Evolutionary conservation across 495 filamentous ascomycete genomes (phyloP).

Genomic region (Paragyromitra xinjiangensis): DNA sequence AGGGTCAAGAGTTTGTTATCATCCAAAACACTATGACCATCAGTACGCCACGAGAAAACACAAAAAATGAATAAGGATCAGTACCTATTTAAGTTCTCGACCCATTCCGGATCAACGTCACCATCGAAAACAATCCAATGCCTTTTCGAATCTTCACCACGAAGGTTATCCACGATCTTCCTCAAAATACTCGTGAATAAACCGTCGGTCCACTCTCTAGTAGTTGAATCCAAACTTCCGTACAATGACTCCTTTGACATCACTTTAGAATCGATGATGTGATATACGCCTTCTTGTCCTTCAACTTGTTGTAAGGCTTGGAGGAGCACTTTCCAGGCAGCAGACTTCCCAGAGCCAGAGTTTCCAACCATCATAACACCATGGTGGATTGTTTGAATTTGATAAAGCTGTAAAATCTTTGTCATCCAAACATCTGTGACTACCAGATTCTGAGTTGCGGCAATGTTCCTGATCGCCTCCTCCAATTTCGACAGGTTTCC

Average conservation of each 20-base stretch:
- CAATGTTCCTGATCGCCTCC: slow-evolving; percentile 81
- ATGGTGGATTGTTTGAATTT: slow-evolving; percentile 97
- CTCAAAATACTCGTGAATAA: slow-evolving; percentile 96
- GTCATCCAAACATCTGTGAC: slow-evolving; percentile 95
- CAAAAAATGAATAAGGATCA: background rate
- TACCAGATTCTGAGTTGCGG: slow-evolving; percentile 80
- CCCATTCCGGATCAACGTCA: slow-evolving; percentile 98
- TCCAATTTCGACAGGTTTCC: slow-evolving; percentile 82
- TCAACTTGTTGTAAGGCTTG: slow-evolving; percentile 91
- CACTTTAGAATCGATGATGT: slow-evolving; percentile 98
- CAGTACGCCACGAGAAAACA: slow-evolving; percentile 17
- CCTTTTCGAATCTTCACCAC: slow-evolving; percentile 92
- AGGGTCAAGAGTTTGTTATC: slow-evolving; percentile 98
- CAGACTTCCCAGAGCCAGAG: slow-evolving; percentile 93
- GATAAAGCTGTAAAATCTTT: slow-evolving; percentile 93
- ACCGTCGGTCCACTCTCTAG: slow-evolving; percentile 97
- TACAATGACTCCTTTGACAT: slow-evolving; percentile 99
- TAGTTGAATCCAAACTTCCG: slow-evolving; percentile 93
- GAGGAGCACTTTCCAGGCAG: slow-evolving; percentile 92
- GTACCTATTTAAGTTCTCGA: slow-evolving; percentile 92
- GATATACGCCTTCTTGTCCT: slow-evolving; percentile 88
- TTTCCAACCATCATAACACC: slow-evolving; percentile 99
- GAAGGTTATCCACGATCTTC: slow-evolving; percentile 98
- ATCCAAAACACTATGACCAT: slow-evolving; percentile 77
- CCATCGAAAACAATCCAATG: slow-evolving; percentile 99